Conservation (phyloP, 306 rosid genomes). For the Chamaecrista fasciculata region DNA sequence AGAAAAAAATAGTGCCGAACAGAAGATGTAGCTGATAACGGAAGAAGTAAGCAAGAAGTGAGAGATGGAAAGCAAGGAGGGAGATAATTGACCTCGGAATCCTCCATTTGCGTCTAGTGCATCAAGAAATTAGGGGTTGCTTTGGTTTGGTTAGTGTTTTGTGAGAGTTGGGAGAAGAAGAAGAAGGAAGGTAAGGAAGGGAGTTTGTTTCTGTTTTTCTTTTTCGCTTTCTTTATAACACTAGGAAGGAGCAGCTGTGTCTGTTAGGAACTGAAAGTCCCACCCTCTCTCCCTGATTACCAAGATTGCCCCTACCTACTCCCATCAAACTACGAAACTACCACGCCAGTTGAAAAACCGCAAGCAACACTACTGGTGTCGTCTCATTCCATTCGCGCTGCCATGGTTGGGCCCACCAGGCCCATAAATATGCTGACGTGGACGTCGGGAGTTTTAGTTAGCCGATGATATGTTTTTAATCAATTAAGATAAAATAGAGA, state of each 20-base stretch:
- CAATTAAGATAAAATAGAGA: no score
- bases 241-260: constrained; percentile 36
- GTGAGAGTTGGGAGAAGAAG: not conserved
- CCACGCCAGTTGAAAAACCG: constrained; percentile 23
- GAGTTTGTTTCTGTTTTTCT: constrained; percentile 32
- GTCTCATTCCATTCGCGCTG: no score
- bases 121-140: not conserved
- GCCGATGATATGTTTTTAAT: no score
- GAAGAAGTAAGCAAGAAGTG: not conserved
- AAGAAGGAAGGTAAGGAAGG: constrained; percentile 16
- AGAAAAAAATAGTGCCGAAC: no score
- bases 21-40: constrained; percentile 17
- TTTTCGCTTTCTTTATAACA: not conserved
- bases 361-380: no score
- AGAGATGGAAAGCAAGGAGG: not conserved
- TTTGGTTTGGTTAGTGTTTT: constrained; percentile 1
- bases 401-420: not conserved
- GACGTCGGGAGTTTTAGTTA: no score
- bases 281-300: not conserved
- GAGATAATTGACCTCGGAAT: constrained; percentile 37
- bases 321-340: constrained; percentile 16
- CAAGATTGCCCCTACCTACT: not conserved
- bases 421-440: no score
- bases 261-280: constrained; percentile 50
- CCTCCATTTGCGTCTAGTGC: constrained; percentile 33